Base-by-base conservation (phyloP, 805 yeast genomes). In the Candida sphagnicola region DNA sequence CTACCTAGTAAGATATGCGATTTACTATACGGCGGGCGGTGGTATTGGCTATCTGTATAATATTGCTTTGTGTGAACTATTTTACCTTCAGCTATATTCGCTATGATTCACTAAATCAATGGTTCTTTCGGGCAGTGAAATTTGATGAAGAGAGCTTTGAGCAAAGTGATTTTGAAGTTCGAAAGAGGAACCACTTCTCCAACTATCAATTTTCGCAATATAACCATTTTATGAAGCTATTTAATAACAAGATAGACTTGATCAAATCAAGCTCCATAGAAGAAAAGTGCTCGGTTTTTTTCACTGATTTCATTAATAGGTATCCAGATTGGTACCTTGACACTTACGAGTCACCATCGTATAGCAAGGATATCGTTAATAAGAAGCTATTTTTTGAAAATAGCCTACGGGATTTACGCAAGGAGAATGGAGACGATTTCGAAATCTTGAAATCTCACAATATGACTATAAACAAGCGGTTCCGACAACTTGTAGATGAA, bases 241-340 rank as follows among this genome's bases (percentile, higher is more conserved):
- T 26, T 19, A 34, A 29, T 13, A 34, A 39, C 26, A 38, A 41
- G 24, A 10, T 30, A 3, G 40, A 34, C 3, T 17, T 16, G 11
- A 38, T 53, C 31, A 38, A 42, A 19, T 15, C 35, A 2, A 35
- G 32, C 3, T 47, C 54, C 3, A 24, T 54, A n/a, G 30, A 43
- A 6, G 58, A 58, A 8, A 50, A 47, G 33, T 63, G 69, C 40
- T 31, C 37, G 6, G 41, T 33, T 2, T 58, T 61, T 41, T 62
- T 61, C 41, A 35, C 47, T 4, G 46, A 53, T 15, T 52, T 53
- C 35, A 26, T 40, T 13, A 32, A 34, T 4, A 31, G 26, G 13
- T 18, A 52, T 33, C 61, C 62, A 1, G 52, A 53, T 0, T 63
- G 61, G 59, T 15, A 15, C 6, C 49, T 60, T 40, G 47, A 47